Base-by-base conservation (phyloP, 768 basidiomycete genomes). In the Tephrocybe sp. region DNA sequence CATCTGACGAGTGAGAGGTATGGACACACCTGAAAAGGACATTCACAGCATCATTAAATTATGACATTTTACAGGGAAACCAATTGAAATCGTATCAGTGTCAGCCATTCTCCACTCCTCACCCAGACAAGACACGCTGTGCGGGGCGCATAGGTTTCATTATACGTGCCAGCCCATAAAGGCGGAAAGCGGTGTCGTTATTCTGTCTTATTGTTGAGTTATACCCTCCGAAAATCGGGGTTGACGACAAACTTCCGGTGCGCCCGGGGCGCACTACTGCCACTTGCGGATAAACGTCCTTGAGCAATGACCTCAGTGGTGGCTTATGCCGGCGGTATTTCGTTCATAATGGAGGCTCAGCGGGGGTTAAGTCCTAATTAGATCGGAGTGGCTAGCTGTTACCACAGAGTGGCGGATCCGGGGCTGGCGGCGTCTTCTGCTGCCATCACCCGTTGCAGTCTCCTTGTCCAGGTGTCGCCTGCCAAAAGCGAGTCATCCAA, bases 401-500 rank as follows among this genome's bases (percentile, higher is more conserved):
- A 30, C 43, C 21, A 21, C 24, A n/a, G 19, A 37, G 25, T 39
- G 36, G 32, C 22, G 27, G 18, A 38, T 42, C 54, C 52, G 54
- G 32, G 36, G 22, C 19, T 48, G 38, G 43, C 47, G 45, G 52
- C 44, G n/a, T 39, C 30, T 34, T 37, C 24, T 45, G 31, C 35
- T 43, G 41, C 47, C 47, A 49, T 53, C 42, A 52, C 42, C 26
- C n/a, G 25, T 24, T 22, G 12, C 30, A 31, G 32, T 32, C 31
- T 27, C 28, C 22, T 30, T 39, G 36, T 46, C 15, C 25, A 40
- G 27, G 16, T 34, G 44, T 15, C 34, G 13, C 30, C 22, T 52
- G 46, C 37, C 46, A 44, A 50, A 43, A 2, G 28, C 39, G 31
- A 56, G 44, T 52, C 39, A 53, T 16, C 30, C 12, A 11, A 31